Conservation (phyloP, 805 yeast species). For the Yamadazyma tumulicola region DNA sequence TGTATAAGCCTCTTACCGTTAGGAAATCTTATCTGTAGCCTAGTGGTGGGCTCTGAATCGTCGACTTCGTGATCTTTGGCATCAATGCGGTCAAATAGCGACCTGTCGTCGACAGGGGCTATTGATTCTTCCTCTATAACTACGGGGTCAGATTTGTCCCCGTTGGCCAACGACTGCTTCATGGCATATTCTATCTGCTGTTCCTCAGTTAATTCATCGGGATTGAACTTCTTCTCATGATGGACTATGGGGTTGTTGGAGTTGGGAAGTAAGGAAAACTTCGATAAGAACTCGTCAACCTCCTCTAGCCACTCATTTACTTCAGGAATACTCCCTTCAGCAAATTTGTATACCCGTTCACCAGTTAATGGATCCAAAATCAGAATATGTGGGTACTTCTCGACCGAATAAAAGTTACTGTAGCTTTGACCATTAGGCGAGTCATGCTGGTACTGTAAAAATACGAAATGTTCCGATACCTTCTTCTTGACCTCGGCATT, state of each 20-base stretch:
- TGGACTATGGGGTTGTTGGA: conserved; percentile 63
- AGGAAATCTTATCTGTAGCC: conserved; percentile 85
- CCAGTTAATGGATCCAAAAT: conserved; percentile 95
- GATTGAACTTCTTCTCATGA: conserved; percentile 59
- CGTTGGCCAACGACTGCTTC: conserved; percentile 53
- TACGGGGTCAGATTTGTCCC: conserved; percentile 17
- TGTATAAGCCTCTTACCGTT: conserved; percentile 82
- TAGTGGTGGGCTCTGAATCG: conserved; percentile 54
- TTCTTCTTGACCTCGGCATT: conserved; percentile 57
- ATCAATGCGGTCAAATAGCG: conserved; percentile 43
- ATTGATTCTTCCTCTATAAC: conserved; percentile 7
- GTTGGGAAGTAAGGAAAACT: conserved; percentile 62
- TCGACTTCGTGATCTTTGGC: conserved; percentile 65
- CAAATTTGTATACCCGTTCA: conserved; percentile 79
- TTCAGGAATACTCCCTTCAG: conserved; percentile 55
- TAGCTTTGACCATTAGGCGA: conserved; percentile 73
- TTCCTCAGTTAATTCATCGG: conserved; percentile 69
- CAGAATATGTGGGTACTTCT: conserved; percentile 81
- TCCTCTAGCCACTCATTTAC: conserved; percentile 61
- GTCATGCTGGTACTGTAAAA: conserved; percentile 80
- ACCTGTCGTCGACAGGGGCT: conserved; percentile 14
- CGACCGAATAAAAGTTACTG: conserved; percentile 66
- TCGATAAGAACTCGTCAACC: conserved; percentile 61
- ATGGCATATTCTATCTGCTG: conserved; percentile 79
- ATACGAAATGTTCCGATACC: conserved; percentile 68